Conservation (phyloP, 805 yeast genomes). For the Candida ipomoeae region DNA sequence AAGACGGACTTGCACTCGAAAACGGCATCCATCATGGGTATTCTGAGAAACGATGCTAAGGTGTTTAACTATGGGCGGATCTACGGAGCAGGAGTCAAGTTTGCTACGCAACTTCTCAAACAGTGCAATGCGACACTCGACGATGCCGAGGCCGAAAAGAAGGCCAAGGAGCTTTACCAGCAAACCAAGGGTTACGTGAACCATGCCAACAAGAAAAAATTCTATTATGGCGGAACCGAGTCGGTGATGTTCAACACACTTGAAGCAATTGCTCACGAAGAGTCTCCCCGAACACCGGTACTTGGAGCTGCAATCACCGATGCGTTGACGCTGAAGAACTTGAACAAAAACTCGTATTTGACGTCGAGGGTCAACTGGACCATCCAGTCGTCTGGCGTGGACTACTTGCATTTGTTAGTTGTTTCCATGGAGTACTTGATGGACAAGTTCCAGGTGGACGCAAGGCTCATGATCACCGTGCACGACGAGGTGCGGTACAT, state of each 20-base stretch:
- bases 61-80: conserved; percentile 95
- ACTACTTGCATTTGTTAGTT: conserved; percentile 80
- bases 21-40: conserved; percentile 86
- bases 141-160: conserved; percentile 59
- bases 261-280: conserved; percentile 81
- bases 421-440: conserved; percentile 83
- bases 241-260: conserved; percentile 85
- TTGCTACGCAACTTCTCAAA: conserved; percentile 78
- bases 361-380: conserved; percentile 97
- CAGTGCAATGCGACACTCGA: conserved; percentile 72
- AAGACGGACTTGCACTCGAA: conserved; percentile 95
- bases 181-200: conserved; percentile 69
- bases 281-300: conserved; percentile 82
- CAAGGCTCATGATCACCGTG: conserved; percentile 79
- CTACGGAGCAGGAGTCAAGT: conserved; percentile 94
- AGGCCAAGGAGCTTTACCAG: conserved; percentile 65
- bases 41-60: conserved; percentile 88
- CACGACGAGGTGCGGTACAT: conserved; percentile 92
- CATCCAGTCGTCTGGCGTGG: conserved; percentile 97
- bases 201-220: conserved; percentile 23
- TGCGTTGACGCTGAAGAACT: conserved; percentile 65
- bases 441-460: conserved; percentile 60
- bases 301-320: conserved; percentile 90
- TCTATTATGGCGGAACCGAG: conserved; percentile 90
- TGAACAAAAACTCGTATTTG: conserved; percentile 61